Conservation (phyloP, 345 rosid genomes). For the Euphorbia pulcherrima region DNA sequence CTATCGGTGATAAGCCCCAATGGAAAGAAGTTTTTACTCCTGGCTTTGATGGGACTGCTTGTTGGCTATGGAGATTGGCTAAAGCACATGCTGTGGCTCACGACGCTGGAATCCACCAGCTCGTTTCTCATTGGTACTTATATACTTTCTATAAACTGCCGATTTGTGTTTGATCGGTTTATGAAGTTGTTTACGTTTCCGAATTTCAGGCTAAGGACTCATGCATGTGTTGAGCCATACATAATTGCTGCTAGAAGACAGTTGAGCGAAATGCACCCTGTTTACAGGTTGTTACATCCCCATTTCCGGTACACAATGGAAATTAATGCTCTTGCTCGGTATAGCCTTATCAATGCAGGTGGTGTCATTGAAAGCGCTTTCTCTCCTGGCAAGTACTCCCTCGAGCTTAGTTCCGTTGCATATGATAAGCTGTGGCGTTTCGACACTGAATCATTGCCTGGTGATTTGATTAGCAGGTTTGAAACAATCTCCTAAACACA, state of each 20-base stretch:
- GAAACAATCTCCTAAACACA: not conserved
- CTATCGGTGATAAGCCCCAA: slow-evolving; percentile 45
- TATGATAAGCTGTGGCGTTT: slow-evolving; percentile 47
- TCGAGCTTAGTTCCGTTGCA: slow-evolving; percentile 49
- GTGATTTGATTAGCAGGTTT: slow-evolving; percentile 46
- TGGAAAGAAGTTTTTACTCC: slow-evolving; percentile 60
- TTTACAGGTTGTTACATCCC: slow-evolving; percentile 50
- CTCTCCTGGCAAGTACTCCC: slow-evolving; percentile 45
- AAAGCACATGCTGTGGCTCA: slow-evolving; percentile 62
- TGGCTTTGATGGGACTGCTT: slow-evolving; percentile 32
- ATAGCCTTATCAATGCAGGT: slow-evolving; percentile 40
- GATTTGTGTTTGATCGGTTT: no score
- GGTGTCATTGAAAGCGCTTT: slow-evolving; percentile 58
- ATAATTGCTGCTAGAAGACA: slow-evolving; percentile 59
- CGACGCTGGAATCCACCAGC: slow-evolving; percentile 63
- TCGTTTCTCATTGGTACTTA: slow-evolving; percentile 73
- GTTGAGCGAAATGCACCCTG: slow-evolving; percentile 61
- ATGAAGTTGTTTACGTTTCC: not conserved
- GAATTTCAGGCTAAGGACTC: slow-evolving; percentile 11
- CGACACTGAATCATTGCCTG: slow-evolving; percentile 43
- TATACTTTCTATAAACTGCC: no score
- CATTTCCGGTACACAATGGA: slow-evolving; percentile 74
- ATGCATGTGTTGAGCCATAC: slow-evolving; percentile 43
- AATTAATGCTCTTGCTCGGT: slow-evolving; percentile 63
- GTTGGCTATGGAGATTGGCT: slow-evolving; percentile 73